Percentiles rank a stretch among this genome's conserved stretches.
These are phyloP conservation scores for Ambrosia trifida DNA, from an alignment of 129 eudicot species.

Conservation along the genomic window DNA sequence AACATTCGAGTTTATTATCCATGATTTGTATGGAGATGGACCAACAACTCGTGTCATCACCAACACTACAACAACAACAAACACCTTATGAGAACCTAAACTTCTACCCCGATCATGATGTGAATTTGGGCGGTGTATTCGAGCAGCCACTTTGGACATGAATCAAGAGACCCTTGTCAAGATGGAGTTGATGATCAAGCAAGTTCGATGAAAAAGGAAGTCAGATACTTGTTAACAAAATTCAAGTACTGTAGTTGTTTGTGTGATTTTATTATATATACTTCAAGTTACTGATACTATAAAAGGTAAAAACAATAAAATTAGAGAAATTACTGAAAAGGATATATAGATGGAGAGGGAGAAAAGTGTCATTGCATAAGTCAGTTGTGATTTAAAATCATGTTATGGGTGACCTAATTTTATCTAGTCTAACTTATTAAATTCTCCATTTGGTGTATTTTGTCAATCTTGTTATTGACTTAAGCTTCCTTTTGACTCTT, in stretches of 20 bases:
- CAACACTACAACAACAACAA: conserved; percentile 32
- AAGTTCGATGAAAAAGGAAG: conserved; percentile 17
- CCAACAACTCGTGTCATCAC: conserved; percentile 19
- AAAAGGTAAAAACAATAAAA: conserved; percentile 20
- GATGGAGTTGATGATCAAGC: conserved; percentile 12
- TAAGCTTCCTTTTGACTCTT: conserved; percentile 21
- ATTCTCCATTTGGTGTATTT: conserved; percentile 37
- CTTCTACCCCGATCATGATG: conserved; percentile 46
- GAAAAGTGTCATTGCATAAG: conserved; percentile 26
- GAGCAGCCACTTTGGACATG: conserved; percentile 78
- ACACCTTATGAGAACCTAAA: conserved; percentile 41
- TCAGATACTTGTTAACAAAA: conserved; percentile 24
- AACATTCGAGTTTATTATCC: conserved; percentile 57
- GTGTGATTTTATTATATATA: conserved; percentile 34
- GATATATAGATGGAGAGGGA: conserved; percentile 1
- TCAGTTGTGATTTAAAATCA: conserved; percentile 40
- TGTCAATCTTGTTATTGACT: conserved; percentile 48
- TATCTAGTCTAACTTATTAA: conserved; percentile 31
- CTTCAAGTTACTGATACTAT: conserved; percentile 28
- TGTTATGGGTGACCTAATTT: conserved; percentile 62
- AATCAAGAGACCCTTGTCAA: conserved; percentile 18
- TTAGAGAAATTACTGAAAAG: neutral
- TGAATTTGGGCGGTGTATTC: conserved; percentile 33
- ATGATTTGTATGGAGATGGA: conserved; percentile 56
- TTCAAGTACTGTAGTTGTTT: conserved; percentile 18